A percentile compares a stretch with the other conserved stretches of the same genome.
Evolutionary conservation across 2,329 filamentous ascomycete species (phyloP).

Genomic region (Fonsecaea monophora): DNA sequence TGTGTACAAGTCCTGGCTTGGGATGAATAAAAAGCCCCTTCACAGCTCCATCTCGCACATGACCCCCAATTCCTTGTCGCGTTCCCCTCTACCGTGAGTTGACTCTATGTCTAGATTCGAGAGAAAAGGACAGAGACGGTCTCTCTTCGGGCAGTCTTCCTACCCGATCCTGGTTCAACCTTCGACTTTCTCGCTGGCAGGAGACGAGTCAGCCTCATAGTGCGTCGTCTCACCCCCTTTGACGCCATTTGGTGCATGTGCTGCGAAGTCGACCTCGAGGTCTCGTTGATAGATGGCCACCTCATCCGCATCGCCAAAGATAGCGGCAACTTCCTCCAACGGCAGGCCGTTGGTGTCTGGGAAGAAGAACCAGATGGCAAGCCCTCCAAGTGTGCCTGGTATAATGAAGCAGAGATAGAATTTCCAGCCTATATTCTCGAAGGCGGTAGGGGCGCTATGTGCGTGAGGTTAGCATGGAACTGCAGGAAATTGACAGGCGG

Average conservation of each 20-base stretch:
- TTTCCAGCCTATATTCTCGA: conserved; percentile 46
- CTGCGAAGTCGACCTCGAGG: conserved; percentile 31
- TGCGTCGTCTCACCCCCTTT: conserved; percentile 8
- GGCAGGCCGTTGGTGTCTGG: conserved; percentile 44
- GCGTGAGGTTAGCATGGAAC: background rate
- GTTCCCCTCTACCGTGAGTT: background rate
- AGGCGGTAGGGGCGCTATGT: conserved; percentile 41
- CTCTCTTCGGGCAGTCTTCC: too few species aligned
- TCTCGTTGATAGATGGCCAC: conserved; percentile 35
- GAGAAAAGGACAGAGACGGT: too few species aligned
- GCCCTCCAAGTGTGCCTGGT: conserved; percentile 36
- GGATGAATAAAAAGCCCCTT: too few species aligned
- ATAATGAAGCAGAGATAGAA: conserved; percentile 51
- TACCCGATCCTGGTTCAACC: background rate
- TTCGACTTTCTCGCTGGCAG: conserved; percentile 12
- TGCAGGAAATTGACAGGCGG: background rate
- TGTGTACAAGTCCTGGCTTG: too few species aligned
- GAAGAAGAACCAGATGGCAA: conserved; percentile 41
- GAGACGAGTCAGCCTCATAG: conserved; percentile 9
- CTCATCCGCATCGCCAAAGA: conserved; percentile 40
- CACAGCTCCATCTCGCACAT: too few species aligned
- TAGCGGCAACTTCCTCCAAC: conserved; percentile 43
- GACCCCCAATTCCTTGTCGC: too few species aligned
- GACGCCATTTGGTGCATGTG: conserved; percentile 12
- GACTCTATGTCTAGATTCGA: too few species aligned